Percentiles rank a stretch among this genome's conserved stretches.
Evolutionary conservation across 441 rosid genomes (phyloP).

Genomic region (Daphne laureola): DNA sequence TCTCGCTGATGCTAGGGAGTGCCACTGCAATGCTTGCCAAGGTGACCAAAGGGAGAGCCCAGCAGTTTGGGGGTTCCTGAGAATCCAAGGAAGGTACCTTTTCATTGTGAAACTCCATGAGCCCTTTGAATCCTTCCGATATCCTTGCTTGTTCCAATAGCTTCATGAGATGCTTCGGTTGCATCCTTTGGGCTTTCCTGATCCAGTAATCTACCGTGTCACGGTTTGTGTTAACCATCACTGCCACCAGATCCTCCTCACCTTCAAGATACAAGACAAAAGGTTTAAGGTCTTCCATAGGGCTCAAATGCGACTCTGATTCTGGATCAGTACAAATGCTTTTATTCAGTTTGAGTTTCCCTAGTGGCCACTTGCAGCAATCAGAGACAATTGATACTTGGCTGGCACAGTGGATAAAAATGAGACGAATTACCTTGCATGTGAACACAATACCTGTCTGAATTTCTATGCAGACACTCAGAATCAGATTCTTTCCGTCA

Average conservation of each 20-base stretch:
- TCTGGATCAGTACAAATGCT: conserved; percentile 23
- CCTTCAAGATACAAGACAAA: conserved; percentile 84
- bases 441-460: conserved; percentile 57
- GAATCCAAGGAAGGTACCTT: conserved; percentile 34
- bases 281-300: conserved; percentile 42
- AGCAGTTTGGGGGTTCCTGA: conserved; percentile 57
- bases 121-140: conserved; percentile 52
- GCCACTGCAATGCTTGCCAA: conserved; percentile 59
- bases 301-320: conserved; percentile 20
- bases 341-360: conserved; percentile 17
- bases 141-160: conserved; percentile 42
- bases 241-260: conserved; percentile 49
- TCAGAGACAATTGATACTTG: conserved; percentile 24
- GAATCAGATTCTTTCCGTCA: conserved; percentile 19
- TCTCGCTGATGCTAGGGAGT: conserved; percentile 35
- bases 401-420: conserved; percentile 41
- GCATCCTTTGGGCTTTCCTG: conserved; percentile 38
- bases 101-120: conserved; percentile 48
- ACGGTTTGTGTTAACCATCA: conserved; percentile 51
- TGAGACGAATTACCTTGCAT: conserved; percentile 55
- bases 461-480: conserved; percentile 41
- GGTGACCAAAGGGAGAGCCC: conserved; percentile 81
- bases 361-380: conserved; percentile 19
- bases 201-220: conserved; percentile 56
- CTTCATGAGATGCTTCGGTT: conserved; percentile 53